phyloP scores from a whole-genome alignment of 805 yeast species.

The Monosporozyma aerobia region DNA sequence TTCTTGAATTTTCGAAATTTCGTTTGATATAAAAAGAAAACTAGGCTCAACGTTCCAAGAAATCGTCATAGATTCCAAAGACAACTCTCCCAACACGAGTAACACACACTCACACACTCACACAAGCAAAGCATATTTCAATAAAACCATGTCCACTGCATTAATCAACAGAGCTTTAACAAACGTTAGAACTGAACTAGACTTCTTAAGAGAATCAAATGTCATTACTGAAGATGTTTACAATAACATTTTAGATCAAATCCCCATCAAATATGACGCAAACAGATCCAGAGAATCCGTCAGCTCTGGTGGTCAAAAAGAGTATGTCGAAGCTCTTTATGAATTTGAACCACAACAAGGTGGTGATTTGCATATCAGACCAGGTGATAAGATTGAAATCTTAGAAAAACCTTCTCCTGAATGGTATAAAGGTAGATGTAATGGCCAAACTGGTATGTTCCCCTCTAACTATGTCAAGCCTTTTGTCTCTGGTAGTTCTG shows the following conservation, averaged over 20 bases:
- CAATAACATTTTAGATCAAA: slow-evolving; percentile 38
- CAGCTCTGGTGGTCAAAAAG: slow-evolving; percentile 8
- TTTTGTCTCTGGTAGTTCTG: slow-evolving; percentile 15
- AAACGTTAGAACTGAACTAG: slow-evolving; percentile 68
- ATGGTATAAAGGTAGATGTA: slow-evolving; percentile 81
- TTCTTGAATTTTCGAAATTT: background rate
- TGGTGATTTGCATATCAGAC: slow-evolving; percentile 56
- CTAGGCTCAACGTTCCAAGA: background rate
- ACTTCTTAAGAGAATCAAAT: slow-evolving; percentile 64
- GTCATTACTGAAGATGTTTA: slow-evolving; percentile 54
- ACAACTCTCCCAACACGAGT: background rate
- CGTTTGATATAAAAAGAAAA: background rate
- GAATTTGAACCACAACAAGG: slow-evolving; percentile 65
- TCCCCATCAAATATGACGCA: slow-evolving; percentile 52
- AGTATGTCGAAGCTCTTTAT: slow-evolving; percentile 60
- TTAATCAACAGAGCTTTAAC: slow-evolving; percentile 70
- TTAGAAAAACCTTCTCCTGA: slow-evolving; percentile 67
- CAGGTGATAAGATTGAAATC: slow-evolving; percentile 64
- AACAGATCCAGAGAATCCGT: slow-evolving; percentile 8
- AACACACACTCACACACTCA: background rate
- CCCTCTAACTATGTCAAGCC: slow-evolving; percentile 76
- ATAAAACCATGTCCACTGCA: slow-evolving; percentile 40
- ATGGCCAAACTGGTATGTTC: slow-evolving; percentile 66
- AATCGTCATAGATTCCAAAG: background rate
- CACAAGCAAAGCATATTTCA: background rate